phyloP scores from a whole-genome alignment of 768 basidiomycete genomes.

The Boletus speciosus region DNA sequence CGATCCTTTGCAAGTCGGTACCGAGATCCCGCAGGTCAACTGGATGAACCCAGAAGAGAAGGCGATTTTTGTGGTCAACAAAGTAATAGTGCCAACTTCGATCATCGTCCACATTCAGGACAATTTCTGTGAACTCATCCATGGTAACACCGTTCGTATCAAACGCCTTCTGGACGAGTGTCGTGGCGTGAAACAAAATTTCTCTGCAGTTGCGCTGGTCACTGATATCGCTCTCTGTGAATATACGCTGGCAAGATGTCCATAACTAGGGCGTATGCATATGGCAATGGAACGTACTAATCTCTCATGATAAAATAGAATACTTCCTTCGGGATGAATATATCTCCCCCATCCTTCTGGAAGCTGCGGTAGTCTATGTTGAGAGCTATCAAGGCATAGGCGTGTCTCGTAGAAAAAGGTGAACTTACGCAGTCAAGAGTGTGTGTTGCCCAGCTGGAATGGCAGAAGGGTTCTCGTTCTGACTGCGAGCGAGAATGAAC shows the following conservation, averaged over 20 bases:
- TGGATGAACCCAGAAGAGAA: too few relatives aligned
- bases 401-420: not conserved
- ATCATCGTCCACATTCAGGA: too few relatives aligned
- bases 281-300: not conserved
- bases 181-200: not conserved
- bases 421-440: conserved; percentile 3
- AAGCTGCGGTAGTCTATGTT: conserved; percentile 1
- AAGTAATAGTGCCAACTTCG: too few relatives aligned
- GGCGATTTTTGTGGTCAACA: too few relatives aligned
- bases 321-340: conserved; percentile 11
- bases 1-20: too few relatives aligned
- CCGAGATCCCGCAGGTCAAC: too few relatives aligned
- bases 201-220: not conserved
- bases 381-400: not conserved
- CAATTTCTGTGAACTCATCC: conserved; percentile 1
- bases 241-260: conserved; percentile 7
- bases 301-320: conserved; percentile 9
- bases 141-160: not conserved
- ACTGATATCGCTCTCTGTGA: not conserved
- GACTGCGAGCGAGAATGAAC: too few relatives aligned
- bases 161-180: conserved; percentile 5
- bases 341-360: conserved; percentile 6
- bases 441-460: conserved; percentile 8
- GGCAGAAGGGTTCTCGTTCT: too few relatives aligned
- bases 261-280: not conserved